A percentile compares a stretch with the other conserved stretches of the same genome.
phyloP scores from a whole-genome alignment of 2,329 filamentous ascomycete genomes.

The Emmonsiellopsis sp. region DNA sequence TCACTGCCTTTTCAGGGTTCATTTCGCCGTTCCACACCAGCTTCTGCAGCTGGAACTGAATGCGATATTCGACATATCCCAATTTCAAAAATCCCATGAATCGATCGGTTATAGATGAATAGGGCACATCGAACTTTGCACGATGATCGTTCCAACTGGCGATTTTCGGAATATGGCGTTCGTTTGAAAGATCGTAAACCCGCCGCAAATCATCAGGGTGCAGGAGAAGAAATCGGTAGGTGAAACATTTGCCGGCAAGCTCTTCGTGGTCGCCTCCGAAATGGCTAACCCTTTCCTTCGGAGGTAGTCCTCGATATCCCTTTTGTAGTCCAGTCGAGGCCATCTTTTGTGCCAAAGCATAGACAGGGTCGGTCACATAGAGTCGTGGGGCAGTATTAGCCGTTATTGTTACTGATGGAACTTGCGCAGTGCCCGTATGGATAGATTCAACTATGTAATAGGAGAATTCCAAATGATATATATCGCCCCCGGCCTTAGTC shows the following conservation, averaged over 20 bases:
- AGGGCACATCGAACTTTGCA: slow-evolving; percentile 4
- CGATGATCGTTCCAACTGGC: slow-evolving; percentile 13
- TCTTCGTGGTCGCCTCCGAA: slow-evolving; percentile 12
- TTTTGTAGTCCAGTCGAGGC: not conserved
- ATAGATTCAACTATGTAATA: slow-evolving; percentile 14
- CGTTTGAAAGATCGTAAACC: slow-evolving; percentile 16
- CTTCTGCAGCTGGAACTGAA: slow-evolving; percentile 54
- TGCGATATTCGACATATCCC: slow-evolving; percentile 38
- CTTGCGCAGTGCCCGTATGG: slow-evolving; percentile 9
- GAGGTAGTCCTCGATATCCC: not conserved
- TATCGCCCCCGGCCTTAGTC: slow-evolving; percentile 36
- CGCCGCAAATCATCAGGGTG: slow-evolving; percentile 18
- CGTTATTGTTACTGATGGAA: slow-evolving; percentile 37
- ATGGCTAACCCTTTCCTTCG: slow-evolving; percentile 11
- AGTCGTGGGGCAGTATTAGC: slow-evolving; percentile 13
- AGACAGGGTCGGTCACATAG: slow-evolving; percentile 10
- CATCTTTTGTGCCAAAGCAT: slow-evolving; percentile 5
- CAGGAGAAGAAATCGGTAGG: slow-evolving; percentile 35
- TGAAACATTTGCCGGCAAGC: slow-evolving; percentile 26
- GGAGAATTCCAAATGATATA: slow-evolving; percentile 20
- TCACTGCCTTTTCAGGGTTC: slow-evolving; percentile 43
- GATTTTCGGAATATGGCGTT: slow-evolving; percentile 13
- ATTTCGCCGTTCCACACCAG: slow-evolving; percentile 56
- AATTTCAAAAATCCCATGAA: slow-evolving; percentile 10
- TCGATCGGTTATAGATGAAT: not conserved